Evolutionary conservation across 768 basidiomycete species (phyloP), one percentile per base, ranked within the genome.

Genomic region (Phylloporus sp.): DNA sequence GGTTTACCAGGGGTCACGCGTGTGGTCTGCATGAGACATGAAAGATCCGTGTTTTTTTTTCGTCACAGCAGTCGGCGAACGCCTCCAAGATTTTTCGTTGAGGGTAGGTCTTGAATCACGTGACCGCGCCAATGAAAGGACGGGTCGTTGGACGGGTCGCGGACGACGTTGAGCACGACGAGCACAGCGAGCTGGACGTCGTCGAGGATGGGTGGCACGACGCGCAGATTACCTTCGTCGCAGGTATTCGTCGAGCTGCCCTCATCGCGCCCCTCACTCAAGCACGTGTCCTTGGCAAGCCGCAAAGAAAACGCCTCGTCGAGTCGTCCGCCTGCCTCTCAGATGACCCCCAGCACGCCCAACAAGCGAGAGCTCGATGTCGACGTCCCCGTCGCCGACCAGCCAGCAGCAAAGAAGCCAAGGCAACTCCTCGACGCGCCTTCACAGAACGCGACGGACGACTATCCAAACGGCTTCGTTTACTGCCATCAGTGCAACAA

Each of bases 21-120:
- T 90, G 70, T 94, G 92, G 71, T 95, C 92, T 60, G 89, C 87
- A 70, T 86, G 83, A 28, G 90, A 79, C 90, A 92, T 92, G 61
- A 48, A 48, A 41, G 23, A 37, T 24, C 22, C n/a, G n/a, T n/a
- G 6, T 31, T 32, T 28, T 21, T 29, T 35, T 23, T 21, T 21
- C 44, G 17, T 11, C 11, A 23, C 17, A 18, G 11, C 11, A 10
- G 17, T 10, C 17, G 1, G 11, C 9, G 14, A 6, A 20, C 6
- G 17, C 7, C 14, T 31, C 29, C 8, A 49, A 59, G 50, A 50
- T 60, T 60, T 63, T 57, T 14, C 31, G 46, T 67, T 68, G 18
- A 69, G 68, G 67, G 63, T 46, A 59, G 66, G 68, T 23, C 9
- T 40, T 28, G 11, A 52, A 52, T 18, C 66, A 64, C 56, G 57